These are phyloP conservation scores for Echeveria elegans DNA, from an alignment of 164 flowering plant genomes.

Conservation along the genomic window DNA sequence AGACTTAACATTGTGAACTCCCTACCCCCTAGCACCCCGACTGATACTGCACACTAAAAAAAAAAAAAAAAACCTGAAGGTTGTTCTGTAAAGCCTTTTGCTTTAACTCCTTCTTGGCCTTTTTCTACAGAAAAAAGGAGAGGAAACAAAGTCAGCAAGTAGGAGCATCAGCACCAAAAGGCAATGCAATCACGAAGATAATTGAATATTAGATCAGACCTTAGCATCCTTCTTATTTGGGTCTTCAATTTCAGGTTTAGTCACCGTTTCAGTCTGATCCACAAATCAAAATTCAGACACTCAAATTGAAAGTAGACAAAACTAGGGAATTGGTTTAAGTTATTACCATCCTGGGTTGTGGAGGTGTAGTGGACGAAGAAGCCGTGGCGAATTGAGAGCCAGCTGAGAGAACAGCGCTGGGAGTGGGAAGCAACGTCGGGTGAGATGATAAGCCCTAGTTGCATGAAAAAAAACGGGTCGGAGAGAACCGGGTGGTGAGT, in stretches of 20 bases:
- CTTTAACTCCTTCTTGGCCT: constrained; percentile 8
- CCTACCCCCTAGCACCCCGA: no score
- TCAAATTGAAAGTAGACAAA: background rate
- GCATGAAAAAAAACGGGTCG: background rate
- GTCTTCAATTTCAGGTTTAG: constrained; percentile 15
- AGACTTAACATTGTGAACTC: no score
- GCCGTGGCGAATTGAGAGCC: background rate
- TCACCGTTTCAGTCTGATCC: constrained; percentile 7
- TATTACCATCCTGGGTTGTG: background rate
- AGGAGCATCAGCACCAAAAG: no score
- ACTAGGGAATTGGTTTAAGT: background rate
- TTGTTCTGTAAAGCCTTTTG: constrained; percentile 11
- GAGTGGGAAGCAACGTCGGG: background rate
- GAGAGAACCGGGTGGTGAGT: background rate
- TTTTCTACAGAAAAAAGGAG: constrained; percentile 6
- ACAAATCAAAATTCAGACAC: background rate
- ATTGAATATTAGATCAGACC: constrained; percentile 20
- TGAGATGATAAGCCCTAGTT: background rate
- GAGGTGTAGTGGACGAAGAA: background rate
- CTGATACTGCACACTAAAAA: no score
- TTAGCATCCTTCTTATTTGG: constrained; percentile 53
- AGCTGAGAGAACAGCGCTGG: background rate
- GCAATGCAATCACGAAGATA: background rate
- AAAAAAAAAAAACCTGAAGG: constrained; percentile 1
- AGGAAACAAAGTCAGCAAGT: background rate